These are phyloP conservation scores for Rutidosis leptorrhynchoides DNA, from an alignment of 129 eudicot genomes.

Conservation along the genomic window DNA sequence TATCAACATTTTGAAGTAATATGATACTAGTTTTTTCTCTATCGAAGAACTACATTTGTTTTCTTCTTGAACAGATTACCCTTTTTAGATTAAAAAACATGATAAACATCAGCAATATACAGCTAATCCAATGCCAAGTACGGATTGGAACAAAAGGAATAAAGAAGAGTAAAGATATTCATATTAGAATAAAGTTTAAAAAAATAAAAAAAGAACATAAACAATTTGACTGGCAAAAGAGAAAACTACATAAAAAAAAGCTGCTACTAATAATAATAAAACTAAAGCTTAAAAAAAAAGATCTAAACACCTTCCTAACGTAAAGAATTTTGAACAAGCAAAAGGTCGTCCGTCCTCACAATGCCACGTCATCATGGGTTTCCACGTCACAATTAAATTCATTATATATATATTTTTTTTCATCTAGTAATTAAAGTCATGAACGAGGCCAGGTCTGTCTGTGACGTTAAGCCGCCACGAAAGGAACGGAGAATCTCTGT, in stretches of 20 bases:
- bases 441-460: constrained; percentile 75
- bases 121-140: constrained; percentile 21
- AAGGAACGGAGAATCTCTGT: constrained; percentile 61
- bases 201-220: constrained; percentile 18
- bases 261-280: constrained; percentile 39
- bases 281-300: constrained; percentile 32
- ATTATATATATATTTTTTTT: neutral
- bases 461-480: constrained; percentile 84
- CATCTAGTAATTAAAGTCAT: constrained; percentile 85
- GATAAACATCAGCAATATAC: neutral
- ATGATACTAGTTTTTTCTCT: neutral
- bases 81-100: constrained; percentile 17
- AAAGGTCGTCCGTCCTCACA: constrained; percentile 24
- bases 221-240: constrained; percentile 36
- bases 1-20: neutral
- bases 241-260: constrained; percentile 24
- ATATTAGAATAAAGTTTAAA: constrained; percentile 27
- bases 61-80: constrained; percentile 10
- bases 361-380: constrained; percentile 35
- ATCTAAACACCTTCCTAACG: constrained; percentile 39
- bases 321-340: constrained; percentile 35
- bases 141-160: constrained; percentile 34
- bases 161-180: constrained; percentile 39
- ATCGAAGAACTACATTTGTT: neutral
- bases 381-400: constrained; percentile 25